Evolutionary conservation across 192 early-diverging fungal genomes (phyloP).

Genomic region (Coemansia sp.): DNA sequence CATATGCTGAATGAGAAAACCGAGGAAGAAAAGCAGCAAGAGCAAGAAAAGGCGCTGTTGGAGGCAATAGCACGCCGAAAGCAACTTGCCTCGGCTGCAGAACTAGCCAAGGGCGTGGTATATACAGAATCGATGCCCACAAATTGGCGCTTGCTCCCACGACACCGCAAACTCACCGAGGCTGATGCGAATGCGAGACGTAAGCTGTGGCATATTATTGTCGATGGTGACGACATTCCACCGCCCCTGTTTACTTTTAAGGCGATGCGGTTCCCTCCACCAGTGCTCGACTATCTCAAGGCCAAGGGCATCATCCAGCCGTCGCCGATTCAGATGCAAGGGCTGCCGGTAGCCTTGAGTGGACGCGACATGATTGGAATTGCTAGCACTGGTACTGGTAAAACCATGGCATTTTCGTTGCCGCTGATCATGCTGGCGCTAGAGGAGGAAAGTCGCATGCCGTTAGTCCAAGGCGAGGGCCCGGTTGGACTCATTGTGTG

Average conservation of each 20-base stretch:
- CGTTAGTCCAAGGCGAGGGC: slow-evolving; percentile 82
- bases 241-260: slow-evolving; percentile 82
- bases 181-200: slow-evolving; percentile 59
- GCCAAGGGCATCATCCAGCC: slow-evolving; percentile 83
- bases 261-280: slow-evolving; percentile 83
- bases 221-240: slow-evolving; percentile 83
- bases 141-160: slow-evolving; percentile 77
- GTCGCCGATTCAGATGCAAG: slow-evolving; percentile 97
- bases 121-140: slow-evolving; percentile 88
- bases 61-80: slow-evolving; percentile 78
- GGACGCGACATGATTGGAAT: slow-evolving; percentile 98
- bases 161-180: slow-evolving; percentile 62
- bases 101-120: slow-evolving; percentile 81
- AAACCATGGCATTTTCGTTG: slow-evolving; percentile 92
- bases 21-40: slow-evolving; percentile 77
- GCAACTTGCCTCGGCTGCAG: slow-evolving; percentile 79
- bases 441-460: slow-evolving; percentile 85
- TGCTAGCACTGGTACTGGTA: slow-evolving; percentile 97
- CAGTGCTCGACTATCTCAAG: slow-evolving; percentile 77
- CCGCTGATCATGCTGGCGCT: slow-evolving; percentile 93
- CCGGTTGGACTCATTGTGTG: slow-evolving; percentile 93
- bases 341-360: slow-evolving; percentile 85
- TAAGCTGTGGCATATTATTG: slow-evolving; percentile 86
- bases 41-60: slow-evolving; percentile 81
- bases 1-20: slow-evolving; percentile 66